A percentile compares a stretch with the other conserved stretches of the same genome.
Evolutionary conservation across 1,284 basidiomycete genomes (phyloP).

Genomic region (Trametes polyzona): DNA sequence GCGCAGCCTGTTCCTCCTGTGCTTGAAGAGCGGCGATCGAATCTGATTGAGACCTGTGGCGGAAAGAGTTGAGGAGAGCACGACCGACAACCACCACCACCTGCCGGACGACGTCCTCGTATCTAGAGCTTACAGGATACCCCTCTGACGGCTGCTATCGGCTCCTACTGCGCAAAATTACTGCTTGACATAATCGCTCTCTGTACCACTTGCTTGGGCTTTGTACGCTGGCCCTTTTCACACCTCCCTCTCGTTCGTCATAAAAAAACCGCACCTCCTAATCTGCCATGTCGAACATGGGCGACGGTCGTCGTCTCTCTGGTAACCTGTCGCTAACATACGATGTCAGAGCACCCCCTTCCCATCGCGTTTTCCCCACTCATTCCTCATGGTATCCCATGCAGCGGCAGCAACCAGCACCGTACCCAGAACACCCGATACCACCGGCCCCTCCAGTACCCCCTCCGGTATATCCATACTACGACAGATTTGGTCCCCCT

Average conservation of each 20-base stretch:
- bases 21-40: conserved; percentile 5
- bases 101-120: conserved; percentile 16
- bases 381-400: conserved; percentile 18
- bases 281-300: conserved; percentile 22
- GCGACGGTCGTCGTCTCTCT: conserved; percentile 16
- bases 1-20: neutral
- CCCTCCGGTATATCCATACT: conserved; percentile 45
- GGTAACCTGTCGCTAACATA: conserved; percentile 20
- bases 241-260: conserved; percentile 18
- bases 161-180: conserved; percentile 14
- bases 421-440: conserved; percentile 16
- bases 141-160: conserved; percentile 15
- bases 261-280: conserved; percentile 11
- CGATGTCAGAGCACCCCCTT: conserved; percentile 23
- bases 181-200: conserved; percentile 20
- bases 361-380: conserved; percentile 19
- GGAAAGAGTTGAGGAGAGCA: conserved; percentile 11
- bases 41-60: conserved; percentile 13
- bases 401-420: conserved; percentile 21
- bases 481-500: conserved; percentile 52
- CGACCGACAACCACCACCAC: conserved; percentile 22
- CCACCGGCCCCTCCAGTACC: conserved; percentile 42
- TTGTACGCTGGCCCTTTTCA: neutral
- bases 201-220: conserved; percentile 1
- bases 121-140: conserved; percentile 24